Percentiles rank a stretch among this genome's conserved stretches.
Conservation (phyloP, 805 yeast genomes). For the Wickerhamomyces canadensis region DNA sequence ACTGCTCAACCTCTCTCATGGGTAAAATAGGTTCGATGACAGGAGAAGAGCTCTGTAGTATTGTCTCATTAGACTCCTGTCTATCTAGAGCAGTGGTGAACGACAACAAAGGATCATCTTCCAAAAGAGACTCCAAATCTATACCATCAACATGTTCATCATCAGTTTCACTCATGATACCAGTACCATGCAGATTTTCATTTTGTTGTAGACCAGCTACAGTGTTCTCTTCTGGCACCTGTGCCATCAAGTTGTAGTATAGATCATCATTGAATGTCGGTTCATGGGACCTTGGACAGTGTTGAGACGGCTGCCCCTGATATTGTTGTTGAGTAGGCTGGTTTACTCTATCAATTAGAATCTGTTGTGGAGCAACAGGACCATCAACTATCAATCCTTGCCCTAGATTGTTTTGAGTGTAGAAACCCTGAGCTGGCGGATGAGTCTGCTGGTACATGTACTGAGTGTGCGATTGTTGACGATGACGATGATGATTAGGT, state of each 20-base stretch:
- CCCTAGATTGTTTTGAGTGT: too few relatives aligned
- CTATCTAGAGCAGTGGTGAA: conserved; percentile 23
- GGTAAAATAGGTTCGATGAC: conserved; percentile 7
- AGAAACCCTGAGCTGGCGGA: too few relatives aligned
- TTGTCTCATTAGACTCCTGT: conserved; percentile 25
- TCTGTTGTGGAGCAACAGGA: too few relatives aligned
- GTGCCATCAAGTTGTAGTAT: conserved; percentile 8
- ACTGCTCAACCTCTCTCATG: not conserved
- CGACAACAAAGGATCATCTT: conserved; percentile 23
- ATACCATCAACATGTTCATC: conserved; percentile 11
- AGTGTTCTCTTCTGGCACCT: conserved; percentile 16
- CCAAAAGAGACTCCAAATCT: conserved; percentile 20
- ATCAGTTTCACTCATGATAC: conserved; percentile 11
- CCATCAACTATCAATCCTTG: too few relatives aligned
- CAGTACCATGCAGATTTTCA: conserved; percentile 3
- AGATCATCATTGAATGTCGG: conserved; percentile 10
- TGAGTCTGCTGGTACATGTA: too few relatives aligned
- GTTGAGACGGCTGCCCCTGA: not conserved
- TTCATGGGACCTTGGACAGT: conserved; percentile 31
- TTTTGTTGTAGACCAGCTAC: conserved; percentile 14
- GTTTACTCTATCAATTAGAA: too few relatives aligned
- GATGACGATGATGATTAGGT: not conserved
- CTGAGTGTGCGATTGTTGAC: not conserved
- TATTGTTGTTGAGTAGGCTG: not conserved
- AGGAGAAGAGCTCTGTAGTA: conserved; percentile 19